phyloP scores from a whole-genome alignment of 1,139 yeast species.

The Blastobotrys aristatus region DNA sequence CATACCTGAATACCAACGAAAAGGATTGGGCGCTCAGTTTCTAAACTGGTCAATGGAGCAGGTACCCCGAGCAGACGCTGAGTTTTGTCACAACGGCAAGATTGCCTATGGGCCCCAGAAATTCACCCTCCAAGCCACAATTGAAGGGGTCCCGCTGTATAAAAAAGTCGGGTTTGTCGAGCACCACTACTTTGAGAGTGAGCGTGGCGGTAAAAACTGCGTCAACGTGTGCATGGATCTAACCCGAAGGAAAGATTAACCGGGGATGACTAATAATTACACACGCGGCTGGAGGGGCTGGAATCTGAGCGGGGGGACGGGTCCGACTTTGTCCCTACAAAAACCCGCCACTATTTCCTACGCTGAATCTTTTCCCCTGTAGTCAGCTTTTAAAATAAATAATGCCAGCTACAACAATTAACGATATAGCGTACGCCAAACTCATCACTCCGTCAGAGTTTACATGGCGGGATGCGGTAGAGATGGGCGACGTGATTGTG shows the following conservation, averaged over 20 bases:
- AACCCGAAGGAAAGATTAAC: too few species aligned
- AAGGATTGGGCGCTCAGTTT: conserved; percentile 9
- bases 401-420: neutral
- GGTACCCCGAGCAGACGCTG: conserved; percentile 4
- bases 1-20: conserved; percentile 11
- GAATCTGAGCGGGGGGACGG: too few species aligned
- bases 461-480: conserved; percentile 9
- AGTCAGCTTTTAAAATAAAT: neutral
- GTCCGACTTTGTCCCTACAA: too few species aligned
- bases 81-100: conserved; percentile 14
- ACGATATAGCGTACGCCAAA: neutral
- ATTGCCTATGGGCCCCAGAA: conserved; percentile 19
- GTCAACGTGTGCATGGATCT: conserved; percentile 1
- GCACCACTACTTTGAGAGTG: neutral
- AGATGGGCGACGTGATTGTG: neutral
- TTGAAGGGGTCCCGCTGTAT: neutral
- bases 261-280: neutral
- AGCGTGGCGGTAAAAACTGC: neutral
- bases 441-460: neutral
- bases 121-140: neutral
- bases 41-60: conserved; percentile 7
- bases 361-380: too few species aligned
- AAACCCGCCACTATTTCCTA: too few species aligned
- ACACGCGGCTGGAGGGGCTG: too few species aligned
- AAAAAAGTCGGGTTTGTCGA: neutral